Evolutionary conservation across 176 grass and related monocot species (phyloP), one percentile per base, ranked within the genome.

Genomic region (Cymbopogon citratus): DNA sequence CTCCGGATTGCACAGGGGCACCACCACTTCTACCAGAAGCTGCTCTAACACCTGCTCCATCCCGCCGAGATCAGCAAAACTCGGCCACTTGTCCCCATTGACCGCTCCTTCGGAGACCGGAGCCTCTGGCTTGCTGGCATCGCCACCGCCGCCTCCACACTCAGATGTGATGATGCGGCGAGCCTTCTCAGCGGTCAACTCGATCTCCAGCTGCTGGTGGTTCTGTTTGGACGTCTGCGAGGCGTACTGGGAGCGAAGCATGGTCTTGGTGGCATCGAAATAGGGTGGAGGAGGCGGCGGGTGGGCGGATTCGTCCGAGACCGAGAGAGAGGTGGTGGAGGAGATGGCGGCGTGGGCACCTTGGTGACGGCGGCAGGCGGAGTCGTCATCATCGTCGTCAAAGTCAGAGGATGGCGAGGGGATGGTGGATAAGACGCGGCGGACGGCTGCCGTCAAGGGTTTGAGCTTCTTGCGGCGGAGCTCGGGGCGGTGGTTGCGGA

Each of bases 1-100:
- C 85, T 94, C 69, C 1, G 95, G 95, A 69, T 86, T 80, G 83
- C 87, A 94, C 25, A 97, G 84, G 0, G 92, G 95, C 34, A 92
- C 92, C 41, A 94, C 87, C 18, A 97, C 90, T 54, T 97, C 91
- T 86, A 94, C 90, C 88, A 90, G 89, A 19, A 97, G 65, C 71
- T 94, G 63, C 48, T 91, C 92, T 5, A 97, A 80, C 23, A 92
- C 87, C 1, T 29, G 5, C 34, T 90, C 76, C 86, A 97, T 94
- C 38, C 94, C 90, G 4, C 94, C 92, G 1, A 97, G 85, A 63
- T 97, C 88, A 1, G 74, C 71, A 57, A 97, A 97, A 61, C 40
- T 89, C 1, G 92, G 92, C 2, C 92, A 65, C 38, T 74, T 85
- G 2, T 84, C 80, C 46, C 29, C 82, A 56, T 19, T 79, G 3